phyloP scores from a whole-genome alignment of 2,329 filamentous ascomycete genomes.

The Botryotinia convoluta region DNA sequence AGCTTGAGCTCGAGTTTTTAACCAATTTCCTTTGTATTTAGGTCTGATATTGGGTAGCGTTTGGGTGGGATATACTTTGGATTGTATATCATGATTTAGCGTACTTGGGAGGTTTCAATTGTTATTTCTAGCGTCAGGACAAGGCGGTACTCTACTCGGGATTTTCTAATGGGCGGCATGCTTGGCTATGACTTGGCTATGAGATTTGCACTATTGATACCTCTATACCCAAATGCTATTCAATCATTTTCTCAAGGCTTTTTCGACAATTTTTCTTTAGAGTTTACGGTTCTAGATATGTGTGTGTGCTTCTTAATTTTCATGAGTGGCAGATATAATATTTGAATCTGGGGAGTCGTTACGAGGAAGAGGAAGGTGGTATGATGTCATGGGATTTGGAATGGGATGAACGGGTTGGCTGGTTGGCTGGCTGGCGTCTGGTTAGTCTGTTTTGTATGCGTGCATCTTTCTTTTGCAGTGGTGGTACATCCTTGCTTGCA shows the following conservation, averaged over 20 bases:
- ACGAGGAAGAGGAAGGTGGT: neutral
- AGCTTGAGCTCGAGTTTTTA: too few relatives aligned
- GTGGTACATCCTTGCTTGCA: neutral
- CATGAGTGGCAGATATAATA: neutral
- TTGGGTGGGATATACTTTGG: neutral
- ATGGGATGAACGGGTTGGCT: neutral
- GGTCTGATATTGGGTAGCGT: neutral
- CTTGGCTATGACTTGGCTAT: slow-evolving; percentile 11
- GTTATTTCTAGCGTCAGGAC: slow-evolving; percentile 3
- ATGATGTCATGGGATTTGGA: neutral
- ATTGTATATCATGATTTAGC: neutral
- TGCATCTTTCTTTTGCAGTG: neutral
- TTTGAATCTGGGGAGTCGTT: neutral
- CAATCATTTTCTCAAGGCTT: neutral
- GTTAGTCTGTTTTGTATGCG: neutral
- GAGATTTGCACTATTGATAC: slow-evolving; percentile 10
- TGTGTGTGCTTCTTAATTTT: neutral
- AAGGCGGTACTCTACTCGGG: neutral
- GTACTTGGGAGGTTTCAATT: neutral
- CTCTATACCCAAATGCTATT: slow-evolving; percentile 13
- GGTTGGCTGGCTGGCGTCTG: neutral
- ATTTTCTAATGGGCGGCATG: neutral
- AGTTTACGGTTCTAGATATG: neutral
- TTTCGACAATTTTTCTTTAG: neutral
- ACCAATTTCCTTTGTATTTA: neutral